Percentiles rank a stretch among this genome's conserved stretches.
phyloP scores from a whole-genome alignment of 768 basidiomycete species.

The Termitomyces sp. region DNA sequence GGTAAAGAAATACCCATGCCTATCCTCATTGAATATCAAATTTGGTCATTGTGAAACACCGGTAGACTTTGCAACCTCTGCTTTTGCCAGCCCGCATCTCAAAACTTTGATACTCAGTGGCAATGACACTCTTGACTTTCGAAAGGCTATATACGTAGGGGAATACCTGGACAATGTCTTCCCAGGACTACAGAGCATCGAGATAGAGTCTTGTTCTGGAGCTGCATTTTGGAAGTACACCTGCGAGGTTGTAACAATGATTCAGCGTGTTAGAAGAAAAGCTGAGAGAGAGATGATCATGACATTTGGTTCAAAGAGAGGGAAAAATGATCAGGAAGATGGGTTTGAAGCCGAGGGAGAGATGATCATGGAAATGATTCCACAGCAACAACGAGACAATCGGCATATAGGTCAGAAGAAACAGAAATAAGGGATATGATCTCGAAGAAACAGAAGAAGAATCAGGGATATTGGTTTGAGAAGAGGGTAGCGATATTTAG shows the following conservation, averaged over 20 bases:
- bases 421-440: too few relatives aligned
- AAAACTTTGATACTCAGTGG: background rate
- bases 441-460: too few relatives aligned
- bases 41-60: background rate
- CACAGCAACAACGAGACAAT: too few relatives aligned
- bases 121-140: background rate
- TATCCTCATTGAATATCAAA: background rate
- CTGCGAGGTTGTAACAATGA: background rate
- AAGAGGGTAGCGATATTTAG: too few relatives aligned
- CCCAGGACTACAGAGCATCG: background rate
- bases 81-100: background rate
- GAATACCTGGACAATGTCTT: conserved; percentile 1
- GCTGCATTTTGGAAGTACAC: background rate
- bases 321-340: too few relatives aligned
- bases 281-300: background rate
- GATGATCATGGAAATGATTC: too few relatives aligned
- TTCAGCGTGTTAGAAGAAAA: background rate
- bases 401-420: too few relatives aligned
- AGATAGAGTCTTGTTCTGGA: background rate
- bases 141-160: background rate
- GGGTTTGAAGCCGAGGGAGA: too few relatives aligned
- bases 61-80: background rate
- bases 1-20: background rate
- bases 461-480: too few relatives aligned
- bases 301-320: too few relatives aligned